Base-by-base conservation (phyloP, 2,329 filamentous ascomycete genomes). In the Cryphonectria parasitica region DNA sequence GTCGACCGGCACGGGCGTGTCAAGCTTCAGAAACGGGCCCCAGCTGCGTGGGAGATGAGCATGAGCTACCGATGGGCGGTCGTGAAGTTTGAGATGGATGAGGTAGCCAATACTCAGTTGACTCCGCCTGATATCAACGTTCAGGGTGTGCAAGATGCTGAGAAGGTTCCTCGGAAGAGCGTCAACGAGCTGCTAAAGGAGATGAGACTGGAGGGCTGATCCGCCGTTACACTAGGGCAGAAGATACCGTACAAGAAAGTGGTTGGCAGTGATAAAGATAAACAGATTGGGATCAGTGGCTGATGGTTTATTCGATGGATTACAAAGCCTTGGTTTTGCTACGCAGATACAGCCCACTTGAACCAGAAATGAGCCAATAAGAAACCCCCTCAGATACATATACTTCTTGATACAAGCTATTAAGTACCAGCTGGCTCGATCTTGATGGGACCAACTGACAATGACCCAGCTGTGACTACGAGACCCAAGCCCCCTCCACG, bases 401-500 rank as follows among this genome's bases (percentile, higher is more conserved):
- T n/a, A 28, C n/a, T 3, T 43, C 19, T 49, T 10, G 17, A n/a
- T n/a, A n/a, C n/a, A n/a, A n/a, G n/a, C n/a, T n/a, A n/a, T 8
- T 34, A 17, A 45, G 31, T 5, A n/a, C 15, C 28, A 52, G 66
- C 52, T 63, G 66, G 63, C 31, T 61, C 58, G 54, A 76, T 34
- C 54, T 73, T 63, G 39, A 76, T 73, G 43, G 67, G 65, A 5
- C 69, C 73, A 1, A 69, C 71, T 3, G 72, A 72, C 10, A 74
- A 61, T n/a, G 75, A 74, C 8, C 76, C 76, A 64, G 74, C 73
- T 1, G 69, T 71, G 0, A 73, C 73, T 10, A 77, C 56, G 2
- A 77, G 62, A 2, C 74, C 77, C 2, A 77, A 64, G 0, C 76
- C 77, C 1, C 77, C 77, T 8, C 72, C 69, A 8, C 17, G 22